Base-by-base conservation (phyloP, 179 eudicot species). In the Camellia oleifera region DNA sequence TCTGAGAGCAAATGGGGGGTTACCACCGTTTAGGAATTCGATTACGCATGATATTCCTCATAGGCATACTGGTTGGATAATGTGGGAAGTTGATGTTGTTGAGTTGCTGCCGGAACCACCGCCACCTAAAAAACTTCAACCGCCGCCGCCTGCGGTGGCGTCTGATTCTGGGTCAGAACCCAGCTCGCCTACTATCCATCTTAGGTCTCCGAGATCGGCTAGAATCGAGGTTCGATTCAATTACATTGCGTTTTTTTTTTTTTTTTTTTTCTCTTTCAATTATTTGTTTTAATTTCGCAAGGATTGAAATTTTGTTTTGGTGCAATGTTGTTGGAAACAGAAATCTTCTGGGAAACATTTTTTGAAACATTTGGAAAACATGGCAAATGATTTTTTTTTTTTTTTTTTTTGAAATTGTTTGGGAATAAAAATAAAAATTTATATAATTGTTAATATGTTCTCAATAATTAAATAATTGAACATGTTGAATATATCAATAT, bases 11-110 rank as follows among this genome's bases (percentile, higher is more conserved):
- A 93, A 93, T 52, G 90, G 92, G 0, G 91, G 91, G 11, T 18
- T 90, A 46, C 95, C 92, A 45, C 97, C 97, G 10, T 91, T 92
- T 88, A 78, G 83, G 65, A 83, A 86, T 75, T 80, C 90, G 42
- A 86, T 91, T 32, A 93, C 95, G 1, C 86, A 88, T 50, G 95
- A 91, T 58, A 74, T 79, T 7, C 92, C 94, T 0, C 84, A 86
- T 64, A 74, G 86, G 79, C 66, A 88, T 87, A 0, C 69, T 56
- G 86, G 83, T 46, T 89, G 92, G 94, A 50, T 88, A 8, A 8
- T 83, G 84, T 91, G 92, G 92, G 77, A 76, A 45, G 88, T 94
- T 74, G 91, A 91, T 45, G 82, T 88, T 79, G 77, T 94, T 40
- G 95, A 89, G 78, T 68, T 77, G 54, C 68, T 75, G 2, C 32